phyloP scores from a whole-genome alignment of 2,329 filamentous ascomycete genomes.

The Colletotrichum tropicicola region DNA sequence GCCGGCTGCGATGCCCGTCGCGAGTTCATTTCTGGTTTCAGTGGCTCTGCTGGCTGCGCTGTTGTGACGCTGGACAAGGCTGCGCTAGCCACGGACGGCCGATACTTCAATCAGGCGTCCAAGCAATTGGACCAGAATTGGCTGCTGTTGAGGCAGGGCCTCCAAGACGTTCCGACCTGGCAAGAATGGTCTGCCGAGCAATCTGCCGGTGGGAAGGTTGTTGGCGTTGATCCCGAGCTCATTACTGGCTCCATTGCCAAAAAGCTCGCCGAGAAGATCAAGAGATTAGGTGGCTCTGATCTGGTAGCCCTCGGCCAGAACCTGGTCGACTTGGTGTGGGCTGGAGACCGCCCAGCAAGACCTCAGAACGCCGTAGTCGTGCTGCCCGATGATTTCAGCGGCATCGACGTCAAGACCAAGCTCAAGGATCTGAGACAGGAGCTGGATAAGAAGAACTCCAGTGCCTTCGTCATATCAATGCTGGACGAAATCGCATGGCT shows the following conservation, averaged over 20 bases:
- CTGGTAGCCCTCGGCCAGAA: constrained; percentile 82
- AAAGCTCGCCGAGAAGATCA: constrained; percentile 86
- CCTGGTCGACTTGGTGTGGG: constrained; percentile 93
- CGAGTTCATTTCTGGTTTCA: constrained; percentile 93
- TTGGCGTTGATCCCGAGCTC: constrained; percentile 90
- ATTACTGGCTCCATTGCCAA: constrained; percentile 72
- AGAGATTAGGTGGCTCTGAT: constrained; percentile 83
- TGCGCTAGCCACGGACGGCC: constrained; percentile 90
- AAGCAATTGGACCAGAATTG: constrained; percentile 94
- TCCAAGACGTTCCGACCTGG: constrained; percentile 95
- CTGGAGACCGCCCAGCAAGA: constrained; percentile 72
- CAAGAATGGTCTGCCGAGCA: constrained; percentile 95
- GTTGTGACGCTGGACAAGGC: constrained; percentile 88
- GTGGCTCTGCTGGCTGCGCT: constrained; percentile 92
- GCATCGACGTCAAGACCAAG: constrained; percentile 85
- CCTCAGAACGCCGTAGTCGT: constrained; percentile 81
- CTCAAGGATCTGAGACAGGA: constrained; percentile 89
- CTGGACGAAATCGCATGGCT: constrained; percentile 98
- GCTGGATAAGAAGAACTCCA: constrained; percentile 86
- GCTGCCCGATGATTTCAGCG: constrained; percentile 77
- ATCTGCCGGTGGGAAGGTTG: constrained; percentile 84
- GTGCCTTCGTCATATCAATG: constrained; percentile 91
- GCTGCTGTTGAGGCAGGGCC: constrained; percentile 89
- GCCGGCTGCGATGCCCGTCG: constrained; percentile 92
- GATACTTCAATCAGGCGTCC: constrained; percentile 96